phyloP scores from a whole-genome alignment of 306 rosid genomes.

The Mucuna pruriens region DNA sequence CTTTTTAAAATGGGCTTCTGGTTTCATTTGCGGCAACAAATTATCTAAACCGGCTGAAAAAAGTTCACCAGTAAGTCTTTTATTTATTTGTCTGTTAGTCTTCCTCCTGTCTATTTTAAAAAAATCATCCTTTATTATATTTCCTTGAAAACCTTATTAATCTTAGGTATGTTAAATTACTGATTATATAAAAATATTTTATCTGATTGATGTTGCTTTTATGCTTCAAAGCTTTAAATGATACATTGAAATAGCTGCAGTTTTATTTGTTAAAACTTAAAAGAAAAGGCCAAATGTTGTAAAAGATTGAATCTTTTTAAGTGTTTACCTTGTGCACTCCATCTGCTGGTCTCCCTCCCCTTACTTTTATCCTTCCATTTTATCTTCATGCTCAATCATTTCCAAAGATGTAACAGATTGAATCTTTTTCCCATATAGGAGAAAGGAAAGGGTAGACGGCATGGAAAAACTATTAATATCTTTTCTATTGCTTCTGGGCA shows the following conservation, averaged over 20 bases:
- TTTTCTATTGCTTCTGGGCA: too few species aligned
- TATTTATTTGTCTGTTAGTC: not conserved
- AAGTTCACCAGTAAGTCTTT: not conserved
- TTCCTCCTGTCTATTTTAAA: not conserved
- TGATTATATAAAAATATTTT: not conserved
- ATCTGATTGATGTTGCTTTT: not conserved
- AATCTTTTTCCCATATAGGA: too few species aligned
- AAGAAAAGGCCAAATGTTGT: not conserved
- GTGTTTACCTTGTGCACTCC: not conserved
- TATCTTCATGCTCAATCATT: not conserved
- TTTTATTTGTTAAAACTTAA: not conserved
- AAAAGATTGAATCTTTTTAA: not conserved
- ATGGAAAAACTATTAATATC: too few species aligned
- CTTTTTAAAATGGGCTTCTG: not conserved
- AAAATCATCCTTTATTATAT: not conserved
- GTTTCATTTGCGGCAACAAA: not conserved
- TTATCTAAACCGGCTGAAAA: not conserved
- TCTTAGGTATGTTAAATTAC: not conserved
- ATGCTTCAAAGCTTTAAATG: not conserved
- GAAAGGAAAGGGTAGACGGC: too few species aligned
- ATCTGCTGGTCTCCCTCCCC: not conserved
- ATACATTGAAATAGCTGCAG: not conserved
- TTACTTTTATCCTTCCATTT: not conserved
- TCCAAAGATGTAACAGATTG: too few species aligned
- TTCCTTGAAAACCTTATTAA: not conserved